Percentiles rank a stretch among this genome's conserved stretches.
Conservation (phyloP, 2,329 filamentous ascomycete species). For the Elsinoe necatrix region DNA sequence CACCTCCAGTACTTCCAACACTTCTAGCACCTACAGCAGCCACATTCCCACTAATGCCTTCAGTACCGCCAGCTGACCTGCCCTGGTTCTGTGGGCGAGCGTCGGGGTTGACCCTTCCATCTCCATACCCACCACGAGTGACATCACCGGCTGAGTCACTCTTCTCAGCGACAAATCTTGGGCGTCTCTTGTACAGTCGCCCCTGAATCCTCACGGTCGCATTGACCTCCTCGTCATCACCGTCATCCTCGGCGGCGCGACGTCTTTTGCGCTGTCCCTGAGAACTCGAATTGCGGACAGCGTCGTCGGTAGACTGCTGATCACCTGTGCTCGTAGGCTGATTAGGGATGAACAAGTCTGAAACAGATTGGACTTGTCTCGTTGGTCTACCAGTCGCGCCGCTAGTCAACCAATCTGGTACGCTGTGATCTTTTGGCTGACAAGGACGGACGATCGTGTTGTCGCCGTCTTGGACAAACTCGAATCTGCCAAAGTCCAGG, state of each 20-base stretch:
- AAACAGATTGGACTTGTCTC: neutral
- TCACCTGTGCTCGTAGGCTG: neutral
- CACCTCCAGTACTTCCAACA: neutral
- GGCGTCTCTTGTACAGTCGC: neutral
- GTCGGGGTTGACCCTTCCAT: neutral
- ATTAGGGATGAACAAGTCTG: neutral
- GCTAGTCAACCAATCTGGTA: neutral
- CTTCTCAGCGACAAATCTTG: neutral
- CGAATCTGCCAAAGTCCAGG: constrained; percentile 26
- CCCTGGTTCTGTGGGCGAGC: neutral
- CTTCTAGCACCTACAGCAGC: neutral
- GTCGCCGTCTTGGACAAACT: constrained; percentile 12
- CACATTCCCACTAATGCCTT: too few relatives aligned
- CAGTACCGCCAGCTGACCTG: neutral
- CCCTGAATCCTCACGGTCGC: neutral
- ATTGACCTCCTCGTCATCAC: too few relatives aligned
- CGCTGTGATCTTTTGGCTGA: neutral
- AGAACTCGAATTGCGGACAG: too few relatives aligned
- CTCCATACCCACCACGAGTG: neutral
- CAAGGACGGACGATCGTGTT: neutral
- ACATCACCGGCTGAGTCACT: too few relatives aligned
- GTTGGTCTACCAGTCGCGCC: constrained; percentile 13
- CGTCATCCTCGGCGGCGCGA: too few relatives aligned
- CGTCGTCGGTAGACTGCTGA: neutral
- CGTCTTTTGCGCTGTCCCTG: too few relatives aligned